Percentiles rank a stretch among this genome's conserved stretches.
These are phyloP conservation scores for Dissophora globulifera DNA, from an alignment of 192 early-diverging fungal genomes.

Conservation along the genomic window DNA sequence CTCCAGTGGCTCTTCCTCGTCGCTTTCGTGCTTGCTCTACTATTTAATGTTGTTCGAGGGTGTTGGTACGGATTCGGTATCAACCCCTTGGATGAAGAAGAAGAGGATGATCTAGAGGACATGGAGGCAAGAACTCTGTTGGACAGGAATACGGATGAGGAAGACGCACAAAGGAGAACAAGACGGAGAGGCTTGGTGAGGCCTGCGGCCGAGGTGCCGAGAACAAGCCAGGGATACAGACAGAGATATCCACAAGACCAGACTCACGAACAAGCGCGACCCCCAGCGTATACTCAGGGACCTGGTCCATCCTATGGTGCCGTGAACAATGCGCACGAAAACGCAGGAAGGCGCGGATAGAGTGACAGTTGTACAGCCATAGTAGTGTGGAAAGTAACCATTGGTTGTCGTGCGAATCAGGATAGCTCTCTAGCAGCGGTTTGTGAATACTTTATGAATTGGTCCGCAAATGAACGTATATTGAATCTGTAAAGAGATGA, in stretches of 20 bases:
- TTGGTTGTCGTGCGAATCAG: neutral
- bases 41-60: slow-evolving; percentile 48
- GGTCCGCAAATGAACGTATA: too few species aligned
- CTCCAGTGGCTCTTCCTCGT: slow-evolving; percentile 63
- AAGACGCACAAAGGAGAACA: slow-evolving; percentile 9
- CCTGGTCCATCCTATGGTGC: neutral
- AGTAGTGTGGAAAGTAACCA: too few species aligned
- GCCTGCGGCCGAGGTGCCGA: neutral
- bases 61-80: slow-evolving; percentile 42
- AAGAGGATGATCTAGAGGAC: slow-evolving; percentile 38
- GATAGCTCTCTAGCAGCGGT: neutral
- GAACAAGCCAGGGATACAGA: neutral
- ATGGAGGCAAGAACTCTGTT: slow-evolving; percentile 21
- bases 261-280: neutral
- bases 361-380: too few species aligned
- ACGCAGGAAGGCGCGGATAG: neutral
- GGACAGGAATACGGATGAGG: slow-evolving; percentile 8
- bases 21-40: slow-evolving; percentile 52
- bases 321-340: neutral
- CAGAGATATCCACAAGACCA: neutral
- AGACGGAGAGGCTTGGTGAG: slow-evolving; percentile 3
- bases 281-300: neutral
- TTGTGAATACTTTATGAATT: neutral
- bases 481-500: too few species aligned
- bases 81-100: slow-evolving; percentile 53